These are phyloP conservation scores for Lasiodiplodia sp. DNA, from an alignment of 2,329 filamentous ascomycete genomes.

Conservation along the genomic window DNA sequence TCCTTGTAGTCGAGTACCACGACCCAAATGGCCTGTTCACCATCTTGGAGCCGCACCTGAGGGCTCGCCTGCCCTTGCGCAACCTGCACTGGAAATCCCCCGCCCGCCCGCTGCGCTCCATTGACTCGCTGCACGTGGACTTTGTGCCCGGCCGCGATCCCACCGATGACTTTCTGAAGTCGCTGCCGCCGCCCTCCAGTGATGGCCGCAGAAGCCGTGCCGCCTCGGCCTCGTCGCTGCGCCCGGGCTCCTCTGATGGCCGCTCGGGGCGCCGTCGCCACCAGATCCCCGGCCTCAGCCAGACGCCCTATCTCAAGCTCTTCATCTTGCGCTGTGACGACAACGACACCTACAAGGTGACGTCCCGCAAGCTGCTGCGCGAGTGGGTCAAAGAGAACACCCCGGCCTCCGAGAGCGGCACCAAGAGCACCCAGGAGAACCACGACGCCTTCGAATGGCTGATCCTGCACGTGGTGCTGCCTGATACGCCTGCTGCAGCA, in stretches of 20 bases:
- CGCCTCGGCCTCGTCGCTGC: constrained; percentile 30
- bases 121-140: constrained; percentile 90
- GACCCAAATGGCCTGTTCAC: constrained; percentile 91
- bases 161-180: constrained; percentile 40
- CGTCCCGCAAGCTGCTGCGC: constrained; percentile 77
- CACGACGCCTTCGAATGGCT: constrained; percentile 98
- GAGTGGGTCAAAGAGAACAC: constrained; percentile 90
- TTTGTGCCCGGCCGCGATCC: constrained; percentile 70
- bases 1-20: constrained; percentile 82
- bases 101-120: constrained; percentile 87
- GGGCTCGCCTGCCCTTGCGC: constrained; percentile 80
- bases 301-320: constrained; percentile 92
- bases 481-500: constrained; percentile 80
- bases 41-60: constrained; percentile 77
- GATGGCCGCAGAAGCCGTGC: constrained; percentile 30
- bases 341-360: constrained; percentile 88
- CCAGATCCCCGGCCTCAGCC: constrained; percentile 91
- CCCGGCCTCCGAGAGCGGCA: constrained; percentile 62
- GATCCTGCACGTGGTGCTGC: constrained; percentile 89
- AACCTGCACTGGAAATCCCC: constrained; percentile 98
- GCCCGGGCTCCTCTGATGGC: constrained; percentile 37
- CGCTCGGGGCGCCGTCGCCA: constrained; percentile 72
- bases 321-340: constrained; percentile 92
- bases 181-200: constrained; percentile 20
- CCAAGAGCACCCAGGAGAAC: constrained; percentile 77